Base-by-base conservation (phyloP, 2,329 filamentous ascomycete genomes). In the Helotiales sp. region DNA sequence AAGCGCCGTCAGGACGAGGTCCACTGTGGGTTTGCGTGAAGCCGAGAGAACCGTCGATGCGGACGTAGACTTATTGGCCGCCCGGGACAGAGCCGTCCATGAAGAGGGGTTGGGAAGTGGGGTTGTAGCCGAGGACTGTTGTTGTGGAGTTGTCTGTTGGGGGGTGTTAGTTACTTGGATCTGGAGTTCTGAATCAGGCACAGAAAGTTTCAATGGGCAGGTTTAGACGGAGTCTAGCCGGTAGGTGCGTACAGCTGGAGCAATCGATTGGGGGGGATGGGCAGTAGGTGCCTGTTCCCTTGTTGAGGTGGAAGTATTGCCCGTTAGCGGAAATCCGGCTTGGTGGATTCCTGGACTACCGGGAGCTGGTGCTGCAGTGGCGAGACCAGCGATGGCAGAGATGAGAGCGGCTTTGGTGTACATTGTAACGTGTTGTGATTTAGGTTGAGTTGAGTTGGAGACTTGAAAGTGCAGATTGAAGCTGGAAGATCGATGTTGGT, bases 21-120 rank as follows among this genome's bases (percentile, higher is more conserved):
- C 76, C 78, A 52, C 78, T 78, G 74, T 83, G 84, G 34, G 71
- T 57, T 13, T 26, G 37, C 2, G 69, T 73, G 52, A 69, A 69
- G n/a, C 54, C 61, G 50, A 71, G 70, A 2, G 72, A 77, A 2
- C 74, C 75, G 13, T 76, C 77, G 47, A 74, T 70, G 61, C 76
- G 70, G 68, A 83, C 81, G 60, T 71, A 73, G 50, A 64, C 49
- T 58, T 62, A 58, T 63, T 72, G 67, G 24, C 71, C 69, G 24
- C 71, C 66, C 10, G 64, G 67, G 34, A 68, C 63, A 3, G 37
- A 32, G 10, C 65, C 65, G n/a, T 65, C 30, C 28, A 69, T 26
- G 15, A 8, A 55, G 17, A 66, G 22, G 26, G 24, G 34, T 26
- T 60, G 55, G 34, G 24, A 26, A 32, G 30, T 34, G 30, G 34